These are phyloP conservation scores for Naganishia friedmannii DNA, from an alignment of 768 basidiomycete species.

Conservation along the genomic window DNA sequence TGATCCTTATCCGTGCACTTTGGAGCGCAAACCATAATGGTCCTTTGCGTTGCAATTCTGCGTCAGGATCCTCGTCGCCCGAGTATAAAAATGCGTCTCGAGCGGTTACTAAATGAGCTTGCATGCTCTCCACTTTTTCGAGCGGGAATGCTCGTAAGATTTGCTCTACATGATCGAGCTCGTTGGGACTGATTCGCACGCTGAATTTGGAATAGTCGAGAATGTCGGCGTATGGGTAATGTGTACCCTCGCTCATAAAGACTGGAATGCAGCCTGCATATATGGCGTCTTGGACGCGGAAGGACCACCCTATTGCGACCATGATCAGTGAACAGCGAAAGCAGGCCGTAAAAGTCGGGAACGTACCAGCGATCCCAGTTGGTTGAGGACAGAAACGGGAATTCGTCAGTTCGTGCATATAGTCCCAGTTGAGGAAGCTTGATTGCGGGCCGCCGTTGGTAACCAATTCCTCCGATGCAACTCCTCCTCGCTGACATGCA, in stretches of 20 bases:
- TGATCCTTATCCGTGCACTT: constrained; percentile 49
- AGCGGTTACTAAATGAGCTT: constrained; percentile 52
- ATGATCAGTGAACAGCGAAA: not conserved
- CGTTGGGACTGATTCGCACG: constrained; percentile 50
- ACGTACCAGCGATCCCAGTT: constrained; percentile 47
- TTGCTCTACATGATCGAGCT: constrained; percentile 52
- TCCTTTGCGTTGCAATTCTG: constrained; percentile 49
- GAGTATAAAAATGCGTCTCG: constrained; percentile 54
- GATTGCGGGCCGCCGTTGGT: constrained; percentile 42
- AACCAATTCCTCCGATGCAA: constrained; percentile 37
- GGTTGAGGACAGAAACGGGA: constrained; percentile 50
- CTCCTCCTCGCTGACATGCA: constrained; percentile 45
- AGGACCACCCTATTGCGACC: constrained; percentile 49
- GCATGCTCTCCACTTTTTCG: constrained; percentile 49
- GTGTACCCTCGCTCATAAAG: constrained; percentile 52
- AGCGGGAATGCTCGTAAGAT: constrained; percentile 50
- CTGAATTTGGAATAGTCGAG: constrained; percentile 55
- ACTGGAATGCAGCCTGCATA: constrained; percentile 56
- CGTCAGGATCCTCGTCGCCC: constrained; percentile 46
- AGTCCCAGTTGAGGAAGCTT: constrained; percentile 43
- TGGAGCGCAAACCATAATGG: constrained; percentile 54
- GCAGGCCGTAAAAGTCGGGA: not conserved
- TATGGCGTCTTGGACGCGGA: constrained; percentile 53
- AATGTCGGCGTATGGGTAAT: constrained; percentile 53
- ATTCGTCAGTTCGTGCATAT: constrained; percentile 46